Evolutionary conservation across 352 stramenopile genomes (phyloP), one percentile per base, ranked within the genome.

Genomic region (Phytophthora pistaciae): DNA sequence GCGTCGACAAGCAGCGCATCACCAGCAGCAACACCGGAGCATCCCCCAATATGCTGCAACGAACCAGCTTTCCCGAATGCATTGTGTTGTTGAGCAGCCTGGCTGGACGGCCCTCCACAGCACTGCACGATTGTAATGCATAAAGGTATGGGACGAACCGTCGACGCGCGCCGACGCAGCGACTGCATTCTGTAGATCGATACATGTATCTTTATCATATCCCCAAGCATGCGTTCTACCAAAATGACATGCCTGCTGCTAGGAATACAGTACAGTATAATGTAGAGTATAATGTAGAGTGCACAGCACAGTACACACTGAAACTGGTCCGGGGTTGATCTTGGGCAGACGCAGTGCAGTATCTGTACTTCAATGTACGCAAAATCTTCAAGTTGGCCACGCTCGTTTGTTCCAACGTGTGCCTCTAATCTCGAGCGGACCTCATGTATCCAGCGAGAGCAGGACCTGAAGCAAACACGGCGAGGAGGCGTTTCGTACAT

Each of bases 1-100:
- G 14, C 9, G 23, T 53, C 25, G 56, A 53, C 7, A 53, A 36
- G 29, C 55, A 50, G 55, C 55, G 33, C 55, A 60, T 60, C 55
- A 33, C 21, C 36, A 49, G 23, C 36, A 25, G 1, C 25, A 5
- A 20, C 36, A 21, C 25, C 7, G 20, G 23, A 21, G 56, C 56
- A 63, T 63, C 56, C 46, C 40, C 56, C 25, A 48, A 50, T 5
- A 42, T 18, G 36, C 36, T 49, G 20, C 13, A 36, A 54, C 56
- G 42, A 52, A 40, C 36, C 23, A 33, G 11, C 8, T 20, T 16
- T 8, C 14, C 44, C 14, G 44, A 50, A 20, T 50, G 44, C 6
- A 50, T 5, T 49, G 33, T 40, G 29, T n/a, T n/a, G 16, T 49
- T 61, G 20, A 11, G 33, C 36, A 60, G n/a, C n/a, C 40, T 46